Evolutionary conservation across 768 basidiomycete species (phyloP).

Genomic region (Strobilomyces echinocephalus): DNA sequence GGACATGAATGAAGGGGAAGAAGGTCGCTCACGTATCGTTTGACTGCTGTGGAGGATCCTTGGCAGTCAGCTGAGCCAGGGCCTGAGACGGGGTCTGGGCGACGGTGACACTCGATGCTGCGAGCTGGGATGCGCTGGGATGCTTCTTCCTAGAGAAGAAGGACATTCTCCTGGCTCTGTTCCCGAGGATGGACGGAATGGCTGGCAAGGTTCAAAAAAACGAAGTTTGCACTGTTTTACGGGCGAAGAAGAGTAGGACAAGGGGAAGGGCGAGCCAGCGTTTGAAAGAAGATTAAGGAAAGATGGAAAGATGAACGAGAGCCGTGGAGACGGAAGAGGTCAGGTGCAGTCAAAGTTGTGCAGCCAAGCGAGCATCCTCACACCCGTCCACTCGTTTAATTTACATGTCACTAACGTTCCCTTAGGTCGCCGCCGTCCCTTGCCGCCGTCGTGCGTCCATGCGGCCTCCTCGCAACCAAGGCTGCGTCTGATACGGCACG

Average conservation of each 20-base stretch:
- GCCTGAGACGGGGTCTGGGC: constrained; percentile 65
- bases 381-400: constrained; percentile 2
- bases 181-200: constrained; percentile 66
- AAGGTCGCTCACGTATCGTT: constrained; percentile 36
- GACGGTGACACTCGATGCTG: constrained; percentile 46
- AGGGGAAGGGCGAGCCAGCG: constrained; percentile 24
- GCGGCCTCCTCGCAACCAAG: constrained; percentile 16
- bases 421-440: constrained; percentile 10
- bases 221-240: constrained; percentile 9
- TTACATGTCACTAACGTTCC: constrained; percentile 4
- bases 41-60: constrained; percentile 25
- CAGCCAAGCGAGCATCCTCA: background rate
- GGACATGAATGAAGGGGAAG: constrained; percentile 1
- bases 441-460: constrained; percentile 1
- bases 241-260: background rate
- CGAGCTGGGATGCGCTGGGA: constrained; percentile 43
- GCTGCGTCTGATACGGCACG: constrained; percentile 1
- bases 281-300: constrained; percentile 12
- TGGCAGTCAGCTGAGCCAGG: constrained; percentile 50
- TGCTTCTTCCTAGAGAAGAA: constrained; percentile 91
- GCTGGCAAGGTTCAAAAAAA: constrained; percentile 34
- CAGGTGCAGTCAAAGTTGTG: constrained; percentile 11
- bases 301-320: constrained; percentile 1
- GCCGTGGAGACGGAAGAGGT: constrained; percentile 18
- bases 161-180: constrained; percentile 76